Percentiles rank a stretch among this genome's conserved stretches.
These are phyloP conservation scores for Aegilops longissima DNA, from an alignment of 176 grass and related monocot species.

Conservation along the genomic window DNA sequence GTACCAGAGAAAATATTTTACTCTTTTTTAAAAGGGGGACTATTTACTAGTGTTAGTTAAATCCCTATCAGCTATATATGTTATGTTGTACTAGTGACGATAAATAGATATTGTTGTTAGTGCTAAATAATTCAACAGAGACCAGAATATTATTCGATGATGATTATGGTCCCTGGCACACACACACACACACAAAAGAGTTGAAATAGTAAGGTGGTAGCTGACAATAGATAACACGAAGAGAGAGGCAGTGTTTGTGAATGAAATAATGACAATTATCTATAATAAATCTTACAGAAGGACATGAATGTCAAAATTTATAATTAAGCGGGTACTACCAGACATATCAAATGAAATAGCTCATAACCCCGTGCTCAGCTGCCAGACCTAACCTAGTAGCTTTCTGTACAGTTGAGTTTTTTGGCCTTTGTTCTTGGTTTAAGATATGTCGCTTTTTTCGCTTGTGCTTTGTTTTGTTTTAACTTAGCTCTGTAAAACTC, in stretches of 20 bases:
- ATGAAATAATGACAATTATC: not conserved
- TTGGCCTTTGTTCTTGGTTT: not conserved
- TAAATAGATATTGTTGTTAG: not conserved
- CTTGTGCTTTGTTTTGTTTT: not conserved
- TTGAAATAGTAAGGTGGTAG: not conserved
- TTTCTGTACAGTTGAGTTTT: not conserved
- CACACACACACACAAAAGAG: not conserved
- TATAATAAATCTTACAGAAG: not conserved
- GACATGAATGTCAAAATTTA: not conserved
- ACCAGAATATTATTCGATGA: not conserved
- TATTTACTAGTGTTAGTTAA: not conserved
- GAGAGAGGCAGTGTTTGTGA: not conserved
- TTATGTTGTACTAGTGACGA: slow-evolving; percentile 1
- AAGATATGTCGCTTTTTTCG: not conserved
- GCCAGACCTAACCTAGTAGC: not conserved
- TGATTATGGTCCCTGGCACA: not conserved
- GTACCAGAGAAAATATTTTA: not conserved
- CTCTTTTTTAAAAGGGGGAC: not conserved
- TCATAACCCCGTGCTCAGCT: not conserved
- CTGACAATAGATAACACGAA: not conserved
- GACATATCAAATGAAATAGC: not conserved
- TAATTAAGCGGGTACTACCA: not conserved
- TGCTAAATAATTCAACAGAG: slow-evolving; percentile 1
- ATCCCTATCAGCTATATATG: not conserved
- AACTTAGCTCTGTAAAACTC: not conserved